phyloP scores from a whole-genome alignment of 441 rosid species.

The Adansonia gregorii region DNA sequence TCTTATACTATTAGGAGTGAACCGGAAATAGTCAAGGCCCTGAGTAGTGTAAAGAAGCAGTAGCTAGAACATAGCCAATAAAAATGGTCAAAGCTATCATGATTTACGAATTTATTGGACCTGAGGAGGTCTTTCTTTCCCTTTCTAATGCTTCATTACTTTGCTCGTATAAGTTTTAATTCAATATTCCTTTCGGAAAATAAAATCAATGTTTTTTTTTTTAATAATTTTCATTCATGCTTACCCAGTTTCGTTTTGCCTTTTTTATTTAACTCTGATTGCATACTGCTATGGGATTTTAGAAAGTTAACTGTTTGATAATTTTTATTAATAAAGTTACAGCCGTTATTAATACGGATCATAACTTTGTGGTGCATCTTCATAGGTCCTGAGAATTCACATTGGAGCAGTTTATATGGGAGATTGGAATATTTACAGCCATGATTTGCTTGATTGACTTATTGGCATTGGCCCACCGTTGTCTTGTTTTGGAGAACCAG shows the following conservation, averaged over 20 bases:
- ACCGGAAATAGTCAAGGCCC: slow-evolving; percentile 59
- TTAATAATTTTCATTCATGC: not conserved
- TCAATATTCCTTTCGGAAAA: not conserved
- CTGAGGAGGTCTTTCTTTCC: slow-evolving; percentile 54
- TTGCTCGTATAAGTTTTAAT: not conserved
- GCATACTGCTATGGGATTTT: not conserved
- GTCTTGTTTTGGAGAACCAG: not conserved
- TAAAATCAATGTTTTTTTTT: not conserved
- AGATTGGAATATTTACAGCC: not conserved
- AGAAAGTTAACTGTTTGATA: not conserved
- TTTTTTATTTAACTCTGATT: not conserved
- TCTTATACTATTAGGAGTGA: not conserved
- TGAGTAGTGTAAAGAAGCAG: slow-evolving; percentile 19
- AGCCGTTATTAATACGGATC: not conserved
- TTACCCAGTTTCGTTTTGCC: not conserved
- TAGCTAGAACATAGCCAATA: slow-evolving; percentile 22
- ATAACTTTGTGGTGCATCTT: not conserved
- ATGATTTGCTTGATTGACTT: slow-evolving; percentile 9
- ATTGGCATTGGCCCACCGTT: too few relatives aligned
- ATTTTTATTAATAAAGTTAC: too few relatives aligned
- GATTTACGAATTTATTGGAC: slow-evolving; percentile 82
- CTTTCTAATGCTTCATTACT: too few relatives aligned
- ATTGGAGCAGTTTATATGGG: not conserved
- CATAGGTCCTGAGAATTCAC: not conserved
- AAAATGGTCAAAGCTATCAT: slow-evolving; percentile 85